Evolutionary conservation across 2,329 filamentous ascomycete species (phyloP).

Genomic region (Ascochyta pisi): DNA sequence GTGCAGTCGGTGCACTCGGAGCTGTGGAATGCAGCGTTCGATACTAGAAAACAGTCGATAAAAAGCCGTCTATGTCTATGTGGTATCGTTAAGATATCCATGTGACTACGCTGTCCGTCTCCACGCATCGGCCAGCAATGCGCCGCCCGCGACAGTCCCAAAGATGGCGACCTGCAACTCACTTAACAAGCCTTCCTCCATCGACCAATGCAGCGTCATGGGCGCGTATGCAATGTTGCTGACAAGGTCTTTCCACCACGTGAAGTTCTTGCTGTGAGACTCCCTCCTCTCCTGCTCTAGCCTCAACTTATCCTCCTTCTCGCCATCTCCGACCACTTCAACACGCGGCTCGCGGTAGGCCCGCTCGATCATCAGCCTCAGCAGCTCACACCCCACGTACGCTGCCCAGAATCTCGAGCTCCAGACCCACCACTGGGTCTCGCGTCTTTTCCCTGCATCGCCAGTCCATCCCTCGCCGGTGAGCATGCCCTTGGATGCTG

Average conservation of each 20-base stretch:
- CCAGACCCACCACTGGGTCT: conserved; percentile 70
- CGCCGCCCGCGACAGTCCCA: conserved; percentile 59
- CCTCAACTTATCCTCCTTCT: conserved; percentile 57
- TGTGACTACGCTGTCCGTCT: conserved; percentile 42
- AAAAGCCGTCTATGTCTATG: background rate
- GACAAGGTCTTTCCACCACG: conserved; percentile 71
- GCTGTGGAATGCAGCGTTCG: too few species aligned
- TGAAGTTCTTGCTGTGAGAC: conserved; percentile 40
- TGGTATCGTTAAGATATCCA: background rate
- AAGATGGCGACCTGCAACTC: conserved; percentile 65
- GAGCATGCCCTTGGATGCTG: conserved; percentile 76
- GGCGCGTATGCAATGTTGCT: conserved; percentile 80
- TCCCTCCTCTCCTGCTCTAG: conserved; percentile 36
- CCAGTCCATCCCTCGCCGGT: conserved; percentile 55
- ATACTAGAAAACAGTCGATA: too few species aligned
- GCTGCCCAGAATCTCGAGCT: conserved; percentile 81
- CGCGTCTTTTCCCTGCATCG: conserved; percentile 54
- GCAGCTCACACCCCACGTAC: conserved; percentile 78
- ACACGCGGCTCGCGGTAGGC: conserved; percentile 31
- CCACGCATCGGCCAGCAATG: conserved; percentile 56
- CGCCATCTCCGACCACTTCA: conserved; percentile 49
- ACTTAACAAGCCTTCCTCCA: conserved; percentile 62
- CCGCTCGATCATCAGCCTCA: conserved; percentile 61
- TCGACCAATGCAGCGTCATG: conserved; percentile 83
- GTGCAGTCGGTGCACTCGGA: too few species aligned